Percentiles rank a stretch among this genome's conserved stretches.
Evolutionary conservation across 2,329 filamentous ascomycete species (phyloP).

Genomic region (Nemania sp.): DNA sequence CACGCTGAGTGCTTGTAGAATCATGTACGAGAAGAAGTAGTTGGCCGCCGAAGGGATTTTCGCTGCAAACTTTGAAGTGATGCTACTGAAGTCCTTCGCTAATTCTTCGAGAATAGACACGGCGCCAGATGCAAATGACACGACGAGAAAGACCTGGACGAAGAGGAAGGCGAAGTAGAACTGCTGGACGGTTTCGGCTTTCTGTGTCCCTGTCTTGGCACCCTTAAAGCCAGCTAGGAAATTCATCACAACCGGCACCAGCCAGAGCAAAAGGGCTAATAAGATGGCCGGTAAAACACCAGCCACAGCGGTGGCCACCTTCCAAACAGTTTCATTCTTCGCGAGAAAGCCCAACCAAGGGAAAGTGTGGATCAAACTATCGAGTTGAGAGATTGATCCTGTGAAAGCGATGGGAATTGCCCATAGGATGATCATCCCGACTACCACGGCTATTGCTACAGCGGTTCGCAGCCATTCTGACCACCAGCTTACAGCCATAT

Average conservation of each 20-base stretch:
- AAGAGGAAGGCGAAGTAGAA: slow-evolving; percentile 97
- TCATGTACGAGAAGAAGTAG: slow-evolving; percentile 99
- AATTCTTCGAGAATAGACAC: slow-evolving; percentile 66
- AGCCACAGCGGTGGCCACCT: slow-evolving; percentile 67
- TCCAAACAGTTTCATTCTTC: slow-evolving; percentile 61
- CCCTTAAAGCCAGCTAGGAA: slow-evolving; percentile 76
- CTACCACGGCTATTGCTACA: slow-evolving; percentile 67
- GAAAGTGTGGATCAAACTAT: slow-evolving; percentile 67
- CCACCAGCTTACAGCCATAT: slow-evolving; percentile 97
- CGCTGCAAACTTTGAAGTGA: slow-evolving; percentile 72
- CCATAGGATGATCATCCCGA: slow-evolving; percentile 84
- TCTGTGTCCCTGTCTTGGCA: slow-evolving; percentile 78
- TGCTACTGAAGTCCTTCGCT: slow-evolving; percentile 61
- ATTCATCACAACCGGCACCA: slow-evolving; percentile 80
- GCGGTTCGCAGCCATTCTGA: slow-evolving; percentile 76
- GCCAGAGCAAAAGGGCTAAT: slow-evolving; percentile 75
- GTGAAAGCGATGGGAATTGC: slow-evolving; percentile 89
- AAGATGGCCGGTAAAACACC: slow-evolving; percentile 84
- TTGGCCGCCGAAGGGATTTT: slow-evolving; percentile 88
- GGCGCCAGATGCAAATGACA: slow-evolving; percentile 77
- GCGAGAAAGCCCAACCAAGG: slow-evolving; percentile 73
- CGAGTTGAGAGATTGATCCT: slow-evolving; percentile 78
- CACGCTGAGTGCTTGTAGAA: slow-evolving; percentile 88
- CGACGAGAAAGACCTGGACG: slow-evolving; percentile 90
- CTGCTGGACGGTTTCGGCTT: slow-evolving; percentile 81